Conservation (phyloP, 345 rosid genomes). For the Moricandia moricandioides region DNA sequence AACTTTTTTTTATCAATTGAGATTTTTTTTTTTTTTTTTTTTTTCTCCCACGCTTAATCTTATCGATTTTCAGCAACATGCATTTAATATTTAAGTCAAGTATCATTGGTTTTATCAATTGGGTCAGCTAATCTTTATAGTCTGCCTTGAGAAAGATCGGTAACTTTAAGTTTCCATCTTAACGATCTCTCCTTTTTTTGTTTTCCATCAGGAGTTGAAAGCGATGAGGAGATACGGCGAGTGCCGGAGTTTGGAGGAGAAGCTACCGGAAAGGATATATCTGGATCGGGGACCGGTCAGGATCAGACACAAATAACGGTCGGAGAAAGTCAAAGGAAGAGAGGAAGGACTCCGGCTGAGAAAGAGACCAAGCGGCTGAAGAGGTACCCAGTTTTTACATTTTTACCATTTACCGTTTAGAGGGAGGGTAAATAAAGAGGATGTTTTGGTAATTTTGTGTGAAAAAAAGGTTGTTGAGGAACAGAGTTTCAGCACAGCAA, state of each 20-base stretch:
- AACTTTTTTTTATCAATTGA: not conserved
- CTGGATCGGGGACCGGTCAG: constrained; percentile 38
- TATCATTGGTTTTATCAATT: not conserved
- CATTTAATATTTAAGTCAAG: not conserved
- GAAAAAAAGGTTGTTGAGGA: constrained; percentile 70
- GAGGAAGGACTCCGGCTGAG: constrained; percentile 81
- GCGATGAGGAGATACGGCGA: constrained; percentile 88
- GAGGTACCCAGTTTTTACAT: constrained; percentile 39
- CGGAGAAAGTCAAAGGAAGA: constrained; percentile 52
- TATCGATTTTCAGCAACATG: not conserved
- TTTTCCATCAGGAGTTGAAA: constrained; percentile 59
- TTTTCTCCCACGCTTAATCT: not conserved
- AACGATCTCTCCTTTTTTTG: not conserved
- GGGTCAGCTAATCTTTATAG: not conserved
- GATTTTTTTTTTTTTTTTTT: not conserved
- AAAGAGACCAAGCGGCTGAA: constrained; percentile 82
- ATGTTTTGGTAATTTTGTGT: not conserved
- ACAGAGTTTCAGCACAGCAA: constrained; percentile 96
- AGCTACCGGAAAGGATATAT: constrained; percentile 37
- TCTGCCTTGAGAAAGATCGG: not conserved
- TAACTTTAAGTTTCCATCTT: not conserved
- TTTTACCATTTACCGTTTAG: not conserved
- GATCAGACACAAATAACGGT: constrained; percentile 41
- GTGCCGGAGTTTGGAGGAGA: constrained; percentile 83
- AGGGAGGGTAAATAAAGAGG: not conserved